Base-by-base conservation (phyloP, 495 filamentous ascomycete genomes). In the Daldinia loculata region DNA sequence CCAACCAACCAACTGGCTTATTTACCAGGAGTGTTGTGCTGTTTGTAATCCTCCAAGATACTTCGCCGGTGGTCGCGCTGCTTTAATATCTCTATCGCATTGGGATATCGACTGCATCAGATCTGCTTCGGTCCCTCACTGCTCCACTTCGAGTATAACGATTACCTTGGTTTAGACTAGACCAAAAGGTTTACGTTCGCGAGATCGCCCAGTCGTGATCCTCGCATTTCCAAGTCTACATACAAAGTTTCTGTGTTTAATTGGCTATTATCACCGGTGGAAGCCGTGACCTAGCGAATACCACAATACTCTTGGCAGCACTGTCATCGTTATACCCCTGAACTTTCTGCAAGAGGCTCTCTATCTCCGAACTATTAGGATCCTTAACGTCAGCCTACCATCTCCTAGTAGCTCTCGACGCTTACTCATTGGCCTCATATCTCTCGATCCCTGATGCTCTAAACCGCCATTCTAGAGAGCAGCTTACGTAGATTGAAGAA, bases 341-440 rank as follows among this genome's bases (percentile, higher is more conserved):
- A 45, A 56, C 61, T 62, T 66, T 8, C 71, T 74, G 67, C 71
- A 74, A 39, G 67, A 59, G 41, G 36, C 48, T 70, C 52, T 66
- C 58, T 74, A 74, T 60, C 71, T 70, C 71, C 71, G 71, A 43
- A 48, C 32, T 26, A 9, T 61, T 51, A 19, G 11, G 34, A 53
- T 38, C 51, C 66, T 63, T 34, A 63, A 51, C 53, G 61, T 34
- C 45, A 32, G 61, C 51, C 26, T 61, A 6, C 56, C 36, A 45
- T 29, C 38, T 63, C 12, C n/a, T 24, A 39, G 29, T 19, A 17
- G 50, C 61, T 26, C 56, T 69, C 15, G 70, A 53, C 65, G 70
- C 70, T 72, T 65, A 72, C 65, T 69, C 69, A 72, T 34, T 67
- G 60, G 58, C 15, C 48, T 64, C 32, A 32, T 50, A 53, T 65